Percentiles rank a stretch among this genome's conserved stretches.
phyloP scores from a whole-genome alignment of 192 early-diverging fungal species.

The Diversispora eburnea region DNA sequence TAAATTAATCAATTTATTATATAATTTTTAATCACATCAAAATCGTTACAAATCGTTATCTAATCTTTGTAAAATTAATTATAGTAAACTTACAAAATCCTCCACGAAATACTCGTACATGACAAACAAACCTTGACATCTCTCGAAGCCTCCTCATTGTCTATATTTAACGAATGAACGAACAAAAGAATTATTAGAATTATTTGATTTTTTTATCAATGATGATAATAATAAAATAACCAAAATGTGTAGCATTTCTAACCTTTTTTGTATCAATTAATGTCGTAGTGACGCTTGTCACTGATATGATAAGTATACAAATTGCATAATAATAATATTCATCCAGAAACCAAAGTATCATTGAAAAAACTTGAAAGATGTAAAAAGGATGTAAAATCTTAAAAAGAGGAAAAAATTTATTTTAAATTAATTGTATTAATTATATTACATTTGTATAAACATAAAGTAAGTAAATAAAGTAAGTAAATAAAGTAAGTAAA shows the following conservation, averaged over 20 bases:
- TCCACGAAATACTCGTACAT: constrained; percentile 69
- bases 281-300: constrained; percentile 70
- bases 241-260: constrained; percentile 18
- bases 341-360: constrained; percentile 80
- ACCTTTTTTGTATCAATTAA: constrained; percentile 71
- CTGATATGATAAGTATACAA: constrained; percentile 88
- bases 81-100: constrained; percentile 48
- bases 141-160: constrained; percentile 72
- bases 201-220: too few relatives aligned
- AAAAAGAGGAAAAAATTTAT: not conserved
- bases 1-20: not conserved
- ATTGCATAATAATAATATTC: constrained; percentile 94
- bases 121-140: constrained; percentile 86
- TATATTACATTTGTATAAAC: not conserved
- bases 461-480: not conserved
- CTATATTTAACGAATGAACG: constrained; percentile 44
- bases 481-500: not conserved
- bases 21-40: too few relatives aligned
- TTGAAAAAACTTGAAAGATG: constrained; percentile 75
- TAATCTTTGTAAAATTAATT: not conserved
- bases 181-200: constrained; percentile 25
- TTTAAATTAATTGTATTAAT: not conserved
- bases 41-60: too few relatives aligned
- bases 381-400: constrained; percentile 76
- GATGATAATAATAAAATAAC: constrained; percentile 28